Conservation (phyloP, 169 alveolate species). For the Plasmodium adleri region DNA sequence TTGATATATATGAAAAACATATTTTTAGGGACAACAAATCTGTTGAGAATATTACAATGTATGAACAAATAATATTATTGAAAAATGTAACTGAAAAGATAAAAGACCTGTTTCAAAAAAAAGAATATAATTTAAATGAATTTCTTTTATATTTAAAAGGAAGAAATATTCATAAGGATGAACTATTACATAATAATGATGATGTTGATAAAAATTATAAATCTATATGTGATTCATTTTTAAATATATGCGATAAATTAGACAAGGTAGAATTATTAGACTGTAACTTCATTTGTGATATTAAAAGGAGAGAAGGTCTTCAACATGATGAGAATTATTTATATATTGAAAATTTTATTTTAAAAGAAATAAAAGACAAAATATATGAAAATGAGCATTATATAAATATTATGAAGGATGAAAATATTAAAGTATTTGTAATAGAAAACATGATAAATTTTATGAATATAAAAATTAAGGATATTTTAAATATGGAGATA, state of each 20-base stretch:
- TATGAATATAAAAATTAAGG: conserved; percentile 14
- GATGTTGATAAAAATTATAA: no score
- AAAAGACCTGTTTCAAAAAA: conserved; percentile 8
- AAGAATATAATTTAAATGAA: background rate
- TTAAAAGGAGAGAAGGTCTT: background rate
- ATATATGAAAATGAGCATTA: conserved; percentile 2
- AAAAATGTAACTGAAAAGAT: conserved; percentile 9
- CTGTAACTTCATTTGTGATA: background rate
- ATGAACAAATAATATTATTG: conserved; percentile 13
- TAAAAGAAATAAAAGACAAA: no score
- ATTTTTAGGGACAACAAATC: conserved; percentile 55
- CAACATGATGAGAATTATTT: no score
- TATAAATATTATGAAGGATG: no score
- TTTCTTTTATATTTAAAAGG: no score
- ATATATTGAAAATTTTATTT: no score
- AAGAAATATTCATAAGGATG: no score
- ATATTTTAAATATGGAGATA: conserved; percentile 5
- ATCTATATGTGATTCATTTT: no score
- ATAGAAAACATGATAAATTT: background rate
- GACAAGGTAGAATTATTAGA: no score
- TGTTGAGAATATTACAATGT: conserved; percentile 16
- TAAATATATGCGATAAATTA: no score
- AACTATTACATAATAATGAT: no score
- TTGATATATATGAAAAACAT: conserved; percentile 42
- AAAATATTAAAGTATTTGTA: no score